Percentiles rank a stretch among this genome's conserved stretches.
Conservation (phyloP, 805 yeast genomes). For the Ogataea nonfermentans region DNA sequence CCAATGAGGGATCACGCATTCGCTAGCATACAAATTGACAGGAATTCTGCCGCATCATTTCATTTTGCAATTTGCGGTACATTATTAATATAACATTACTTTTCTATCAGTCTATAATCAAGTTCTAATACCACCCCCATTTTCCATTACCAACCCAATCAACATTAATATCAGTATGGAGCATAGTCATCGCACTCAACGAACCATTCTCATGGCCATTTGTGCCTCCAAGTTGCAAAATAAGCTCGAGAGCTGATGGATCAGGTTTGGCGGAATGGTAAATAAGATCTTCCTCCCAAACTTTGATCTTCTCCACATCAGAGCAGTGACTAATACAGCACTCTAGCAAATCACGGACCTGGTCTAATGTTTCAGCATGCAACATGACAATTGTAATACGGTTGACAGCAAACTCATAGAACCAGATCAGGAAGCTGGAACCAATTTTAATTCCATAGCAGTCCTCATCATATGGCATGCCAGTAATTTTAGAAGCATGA, state of each 20-base stretch:
- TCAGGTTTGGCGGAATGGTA: conserved; percentile 11
- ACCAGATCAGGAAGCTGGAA: conserved; percentile 41
- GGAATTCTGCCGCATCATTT: too few relatives aligned
- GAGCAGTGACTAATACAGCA: conserved; percentile 13
- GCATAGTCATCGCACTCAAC: conserved; percentile 21
- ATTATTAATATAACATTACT: too few relatives aligned
- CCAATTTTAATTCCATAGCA: conserved; percentile 14
- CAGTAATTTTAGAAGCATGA: conserved; percentile 11
- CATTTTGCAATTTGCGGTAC: too few relatives aligned
- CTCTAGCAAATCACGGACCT: conserved; percentile 16
- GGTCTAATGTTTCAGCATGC: conserved; percentile 13
- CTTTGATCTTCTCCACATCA: conserved; percentile 16
- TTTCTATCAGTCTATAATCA: background rate
- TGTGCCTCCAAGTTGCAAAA: conserved; percentile 16
- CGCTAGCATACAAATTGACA: conserved; percentile 3
- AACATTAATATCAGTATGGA: conserved; percentile 13
- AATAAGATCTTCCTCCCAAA: conserved; percentile 29
- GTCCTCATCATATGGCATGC: conserved; percentile 1
- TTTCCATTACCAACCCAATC: conserved; percentile 29
- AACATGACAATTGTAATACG: conserved; percentile 20
- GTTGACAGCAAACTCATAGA: conserved; percentile 32
- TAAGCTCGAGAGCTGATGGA: conserved; percentile 12
- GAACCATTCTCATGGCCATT: conserved; percentile 20
- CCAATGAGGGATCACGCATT: conserved; percentile 6
- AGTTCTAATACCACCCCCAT: conserved; percentile 28